Evolutionary conservation across 805 yeast species (phyloP).

Genomic region (Scheffersomyces spartinae): DNA sequence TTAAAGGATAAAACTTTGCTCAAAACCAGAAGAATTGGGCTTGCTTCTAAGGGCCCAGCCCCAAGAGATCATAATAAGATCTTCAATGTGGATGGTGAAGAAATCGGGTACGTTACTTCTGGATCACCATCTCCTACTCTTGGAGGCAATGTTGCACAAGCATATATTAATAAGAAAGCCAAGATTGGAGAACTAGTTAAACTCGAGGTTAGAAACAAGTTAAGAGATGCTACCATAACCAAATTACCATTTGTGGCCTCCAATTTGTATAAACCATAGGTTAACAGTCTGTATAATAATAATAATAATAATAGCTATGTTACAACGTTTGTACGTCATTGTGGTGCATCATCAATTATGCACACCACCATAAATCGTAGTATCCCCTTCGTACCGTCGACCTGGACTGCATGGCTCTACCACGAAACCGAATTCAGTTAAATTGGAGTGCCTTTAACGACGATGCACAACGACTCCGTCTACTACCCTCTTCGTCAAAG

Average conservation of each 20-base stretch:
- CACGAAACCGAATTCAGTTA: neutral
- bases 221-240: constrained; percentile 61
- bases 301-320: constrained; percentile 1
- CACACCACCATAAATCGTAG: neutral
- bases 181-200: constrained; percentile 66
- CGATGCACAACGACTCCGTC: constrained; percentile 2
- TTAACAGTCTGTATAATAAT: constrained; percentile 3
- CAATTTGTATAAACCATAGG: constrained; percentile 57
- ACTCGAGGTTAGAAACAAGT: constrained; percentile 76
- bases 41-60: constrained; percentile 74
- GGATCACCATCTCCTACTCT: constrained; percentile 50
- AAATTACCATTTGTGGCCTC: constrained; percentile 80
- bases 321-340: constrained; percentile 1
- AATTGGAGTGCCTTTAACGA: neutral
- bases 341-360: constrained; percentile 1
- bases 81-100: constrained; percentile 39
- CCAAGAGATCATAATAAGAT: constrained; percentile 75
- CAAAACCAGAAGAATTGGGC: constrained; percentile 56
- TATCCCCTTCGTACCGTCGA: neutral
- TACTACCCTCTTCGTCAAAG: neutral
- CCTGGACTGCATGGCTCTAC: neutral
- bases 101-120: constrained; percentile 46
- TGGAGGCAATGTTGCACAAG: constrained; percentile 83
- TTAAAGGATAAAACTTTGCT: constrained; percentile 51
- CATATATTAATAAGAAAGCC: constrained; percentile 60